phyloP scores from a whole-genome alignment of 108 stramenopile species.

The Cyclostephanos invisitatus region DNA sequence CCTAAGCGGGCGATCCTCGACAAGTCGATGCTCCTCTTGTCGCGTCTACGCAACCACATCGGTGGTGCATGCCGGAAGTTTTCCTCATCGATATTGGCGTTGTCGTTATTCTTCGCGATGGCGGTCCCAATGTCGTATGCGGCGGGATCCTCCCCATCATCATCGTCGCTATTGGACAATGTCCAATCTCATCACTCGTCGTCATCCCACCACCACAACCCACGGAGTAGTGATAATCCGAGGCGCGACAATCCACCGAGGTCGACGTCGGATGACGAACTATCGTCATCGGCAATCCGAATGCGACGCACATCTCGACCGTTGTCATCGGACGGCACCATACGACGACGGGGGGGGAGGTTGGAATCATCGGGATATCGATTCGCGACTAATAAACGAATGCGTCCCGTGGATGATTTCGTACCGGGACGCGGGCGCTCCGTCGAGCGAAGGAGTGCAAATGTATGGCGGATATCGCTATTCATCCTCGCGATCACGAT shows the following conservation, averaged over 20 bases:
- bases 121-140: background rate
- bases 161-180: background rate
- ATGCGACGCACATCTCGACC: background rate
- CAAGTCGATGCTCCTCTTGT: background rate
- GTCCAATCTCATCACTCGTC: background rate
- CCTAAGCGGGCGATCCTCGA: background rate
- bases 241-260: background rate
- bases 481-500: slow-evolving; percentile 20
- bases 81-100: background rate
- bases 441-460: too few relatives aligned
- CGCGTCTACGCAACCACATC: background rate
- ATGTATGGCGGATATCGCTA: slow-evolving; percentile 14
- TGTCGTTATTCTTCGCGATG: background rate
- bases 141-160: background rate
- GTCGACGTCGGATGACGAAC: background rate
- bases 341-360: too few relatives aligned
- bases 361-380: too few relatives aligned
- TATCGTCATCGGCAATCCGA: background rate
- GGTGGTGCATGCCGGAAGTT: background rate
- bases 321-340: background rate
- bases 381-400: too few relatives aligned
- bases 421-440: too few relatives aligned
- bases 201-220: slow-evolving; percentile 11
- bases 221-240: slow-evolving; percentile 14
- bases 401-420: too few relatives aligned